Percentiles rank a stretch among this genome's conserved stretches.
Evolutionary conservation across 1,284 basidiomycete species (phyloP).

Genomic region (Mycena sp.): DNA sequence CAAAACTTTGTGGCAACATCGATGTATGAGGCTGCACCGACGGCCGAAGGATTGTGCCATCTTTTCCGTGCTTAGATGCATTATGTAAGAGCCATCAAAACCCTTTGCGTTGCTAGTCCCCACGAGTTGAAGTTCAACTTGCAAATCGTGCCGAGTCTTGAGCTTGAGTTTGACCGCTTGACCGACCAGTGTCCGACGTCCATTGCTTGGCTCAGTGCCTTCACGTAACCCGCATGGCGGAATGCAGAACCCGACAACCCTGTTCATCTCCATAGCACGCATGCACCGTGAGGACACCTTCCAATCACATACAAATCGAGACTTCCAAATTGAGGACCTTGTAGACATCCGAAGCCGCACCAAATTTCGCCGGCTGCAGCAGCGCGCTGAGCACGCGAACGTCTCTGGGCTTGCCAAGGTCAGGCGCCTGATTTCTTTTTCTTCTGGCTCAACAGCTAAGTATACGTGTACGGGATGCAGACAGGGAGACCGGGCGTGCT

Average conservation of each 20-base stretch:
- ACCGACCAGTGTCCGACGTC: no score
- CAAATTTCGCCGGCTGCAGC: constrained; percentile 50
- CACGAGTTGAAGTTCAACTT: no score
- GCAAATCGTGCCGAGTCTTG: no score
- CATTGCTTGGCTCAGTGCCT: no score
- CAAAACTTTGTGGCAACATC: no score
- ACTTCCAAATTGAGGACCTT: not conserved
- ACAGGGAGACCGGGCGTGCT: constrained; percentile 51
- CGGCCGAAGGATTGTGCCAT: no score
- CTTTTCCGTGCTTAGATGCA: no score
- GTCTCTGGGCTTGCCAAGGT: constrained; percentile 52
- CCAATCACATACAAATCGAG: no score
- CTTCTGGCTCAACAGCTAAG: not conserved
- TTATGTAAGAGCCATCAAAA: no score
- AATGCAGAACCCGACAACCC: constrained; percentile 23
- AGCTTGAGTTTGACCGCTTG: no score
- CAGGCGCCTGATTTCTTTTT: not conserved
- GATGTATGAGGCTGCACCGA: no score
- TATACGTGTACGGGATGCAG: constrained; percentile 28
- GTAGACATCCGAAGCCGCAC: constrained; percentile 37
- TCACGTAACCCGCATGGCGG: not conserved
- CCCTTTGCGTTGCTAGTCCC: no score
- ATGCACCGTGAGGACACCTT: constrained; percentile 48
- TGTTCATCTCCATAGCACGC: constrained; percentile 46
- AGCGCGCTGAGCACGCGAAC: constrained; percentile 42